Conservation (phyloP, 805 yeast species). For the Barnettozyma californica region DNA sequence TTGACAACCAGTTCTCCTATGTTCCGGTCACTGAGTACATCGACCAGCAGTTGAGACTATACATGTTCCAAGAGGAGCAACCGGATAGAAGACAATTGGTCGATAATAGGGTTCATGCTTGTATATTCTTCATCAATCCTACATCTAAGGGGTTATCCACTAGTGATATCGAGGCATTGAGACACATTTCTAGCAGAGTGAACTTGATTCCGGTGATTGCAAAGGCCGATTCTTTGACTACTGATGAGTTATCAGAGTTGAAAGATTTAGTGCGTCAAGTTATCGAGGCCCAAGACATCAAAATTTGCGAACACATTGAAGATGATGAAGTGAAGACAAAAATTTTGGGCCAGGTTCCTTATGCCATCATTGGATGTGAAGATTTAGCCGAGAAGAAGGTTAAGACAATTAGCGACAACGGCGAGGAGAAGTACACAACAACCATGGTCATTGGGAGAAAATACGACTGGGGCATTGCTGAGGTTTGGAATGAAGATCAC, state of each 20-base stretch:
- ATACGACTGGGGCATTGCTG: conserved; percentile 84
- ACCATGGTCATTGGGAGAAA: conserved; percentile 62
- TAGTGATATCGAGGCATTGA: conserved; percentile 70
- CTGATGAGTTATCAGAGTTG: conserved; percentile 46
- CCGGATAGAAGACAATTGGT: conserved; percentile 47
- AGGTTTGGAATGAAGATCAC: conserved; percentile 69
- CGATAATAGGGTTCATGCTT: conserved; percentile 77
- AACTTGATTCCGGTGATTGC: conserved; percentile 73
- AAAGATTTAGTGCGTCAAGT: conserved; percentile 48
- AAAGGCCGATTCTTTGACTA: conserved; percentile 53
- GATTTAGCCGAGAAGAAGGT: conserved; percentile 29
- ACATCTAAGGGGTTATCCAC: conserved; percentile 55
- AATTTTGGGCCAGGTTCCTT: conserved; percentile 50
- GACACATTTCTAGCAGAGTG: conserved; percentile 61
- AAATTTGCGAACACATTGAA: conserved; percentile 48
- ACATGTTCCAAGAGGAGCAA: conserved; percentile 73
- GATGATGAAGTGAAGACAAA: conserved; percentile 30
- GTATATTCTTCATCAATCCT: conserved; percentile 78
- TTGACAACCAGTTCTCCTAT: conserved; percentile 65
- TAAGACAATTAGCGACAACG: conserved; percentile 35
- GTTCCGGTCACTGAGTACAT: conserved; percentile 63
- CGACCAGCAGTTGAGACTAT: conserved; percentile 70
- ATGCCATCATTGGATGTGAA: conserved; percentile 65
- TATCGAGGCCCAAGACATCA: conserved; percentile 50
- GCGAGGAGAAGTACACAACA: not conserved